Percentiles rank a stretch among this genome's conserved stretches.
Conservation (phyloP, 2,329 filamentous ascomycete genomes). For the Fusarium scirpi region DNA sequence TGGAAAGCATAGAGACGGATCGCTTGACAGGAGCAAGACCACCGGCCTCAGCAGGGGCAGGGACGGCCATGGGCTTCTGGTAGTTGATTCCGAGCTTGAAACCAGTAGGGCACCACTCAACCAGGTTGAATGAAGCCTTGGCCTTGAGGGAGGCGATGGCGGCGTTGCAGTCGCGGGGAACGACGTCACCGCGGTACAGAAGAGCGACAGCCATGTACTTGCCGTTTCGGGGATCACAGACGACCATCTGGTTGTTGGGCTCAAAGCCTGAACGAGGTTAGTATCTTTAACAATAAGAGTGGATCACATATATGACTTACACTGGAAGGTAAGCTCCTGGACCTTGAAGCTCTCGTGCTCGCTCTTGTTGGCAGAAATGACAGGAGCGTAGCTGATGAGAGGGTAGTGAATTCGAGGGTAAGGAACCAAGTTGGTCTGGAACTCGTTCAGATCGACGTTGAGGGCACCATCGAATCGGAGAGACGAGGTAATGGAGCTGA, state of each 20-base stretch:
- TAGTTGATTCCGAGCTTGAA: constrained; percentile 84
- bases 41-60: constrained; percentile 64
- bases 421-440: constrained; percentile 81
- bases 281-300: constrained; percentile 12
- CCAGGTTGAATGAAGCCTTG: constrained; percentile 78
- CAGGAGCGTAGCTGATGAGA: constrained; percentile 78
- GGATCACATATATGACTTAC: constrained; percentile 58
- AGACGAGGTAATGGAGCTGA: constrained; percentile 79
- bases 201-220: constrained; percentile 83
- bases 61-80: constrained; percentile 73
- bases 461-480: constrained; percentile 79
- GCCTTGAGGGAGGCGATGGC: constrained; percentile 76
- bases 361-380: constrained; percentile 79
- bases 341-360: constrained; percentile 91
- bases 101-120: constrained; percentile 80
- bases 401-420: constrained; percentile 82
- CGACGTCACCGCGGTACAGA: constrained; percentile 78
- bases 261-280: constrained; percentile 70
- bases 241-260: constrained; percentile 84
- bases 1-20: constrained; percentile 78
- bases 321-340: constrained; percentile 79
- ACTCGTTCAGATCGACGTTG: constrained; percentile 81
- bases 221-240: constrained; percentile 78
- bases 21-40: constrained; percentile 72
- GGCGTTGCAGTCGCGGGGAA: constrained; percentile 75